These are phyloP conservation scores for Melanogaster broomeanus DNA, from an alignment of 768 basidiomycete genomes.

Conservation along the genomic window DNA sequence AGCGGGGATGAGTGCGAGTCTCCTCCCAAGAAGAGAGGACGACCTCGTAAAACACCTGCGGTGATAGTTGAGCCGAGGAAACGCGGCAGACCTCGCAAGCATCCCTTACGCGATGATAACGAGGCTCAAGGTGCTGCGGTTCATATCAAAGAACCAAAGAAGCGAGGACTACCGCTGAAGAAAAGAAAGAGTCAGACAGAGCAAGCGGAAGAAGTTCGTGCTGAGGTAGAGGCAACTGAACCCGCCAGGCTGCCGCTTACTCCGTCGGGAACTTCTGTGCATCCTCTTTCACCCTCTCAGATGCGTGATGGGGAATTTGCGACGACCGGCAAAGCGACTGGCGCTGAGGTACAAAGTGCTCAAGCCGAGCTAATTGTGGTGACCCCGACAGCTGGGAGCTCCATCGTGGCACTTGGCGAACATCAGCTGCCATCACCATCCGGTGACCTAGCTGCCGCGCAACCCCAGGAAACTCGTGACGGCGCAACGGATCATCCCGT, in stretches of 20 bases:
- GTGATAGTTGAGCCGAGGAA: constrained; percentile 29
- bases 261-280: neutral
- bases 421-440: neutral
- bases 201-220: neutral
- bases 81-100: constrained; percentile 37
- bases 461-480: neutral
- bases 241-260: neutral
- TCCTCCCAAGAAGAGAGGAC: constrained; percentile 49
- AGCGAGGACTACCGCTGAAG: constrained; percentile 42
- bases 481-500: neutral
- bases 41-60: constrained; percentile 47
- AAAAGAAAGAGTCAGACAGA: constrained; percentile 10
- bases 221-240: neutral
- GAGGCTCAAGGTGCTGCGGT: neutral
- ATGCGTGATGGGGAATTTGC: neutral
- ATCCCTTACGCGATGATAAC: constrained; percentile 4
- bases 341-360: neutral
- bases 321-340: neutral
- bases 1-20: constrained; percentile 19
- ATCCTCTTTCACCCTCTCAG: neutral
- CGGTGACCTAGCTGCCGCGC: neutral
- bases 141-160: constrained; percentile 20
- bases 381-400: neutral
- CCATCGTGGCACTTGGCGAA: neutral
- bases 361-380: neutral